phyloP scores from a whole-genome alignment of 805 yeast species.

The Hanseniaspora singularis region DNA sequence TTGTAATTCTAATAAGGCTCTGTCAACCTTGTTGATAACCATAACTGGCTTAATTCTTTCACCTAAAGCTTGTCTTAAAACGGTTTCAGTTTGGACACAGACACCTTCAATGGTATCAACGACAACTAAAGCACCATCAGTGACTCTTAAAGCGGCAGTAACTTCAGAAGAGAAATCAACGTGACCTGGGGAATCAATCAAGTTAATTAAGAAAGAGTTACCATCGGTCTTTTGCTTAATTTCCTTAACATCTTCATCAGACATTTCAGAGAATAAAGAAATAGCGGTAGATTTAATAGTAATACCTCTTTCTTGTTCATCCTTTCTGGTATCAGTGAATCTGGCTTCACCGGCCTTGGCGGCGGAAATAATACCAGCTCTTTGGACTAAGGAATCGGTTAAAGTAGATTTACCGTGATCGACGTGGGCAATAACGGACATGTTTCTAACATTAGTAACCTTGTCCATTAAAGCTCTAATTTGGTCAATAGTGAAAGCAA shows the following conservation, averaged over 20 bases:
- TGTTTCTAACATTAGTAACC: slow-evolving; percentile 99
- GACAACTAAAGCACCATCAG: slow-evolving; percentile 99
- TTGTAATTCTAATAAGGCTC: slow-evolving; percentile 98
- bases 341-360: slow-evolving; percentile 99
- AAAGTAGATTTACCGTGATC: slow-evolving; percentile 99
- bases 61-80: slow-evolving; percentile 95
- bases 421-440: slow-evolving; percentile 99
- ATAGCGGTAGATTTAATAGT: slow-evolving; percentile 98
- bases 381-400: slow-evolving; percentile 98
- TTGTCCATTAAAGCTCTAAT: slow-evolving; percentile 99
- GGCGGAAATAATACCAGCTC: slow-evolving; percentile 98
- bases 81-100: slow-evolving; percentile 99
- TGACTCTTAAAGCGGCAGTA: slow-evolving; percentile 98
- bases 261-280: slow-evolving; percentile 82
- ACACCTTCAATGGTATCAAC: slow-evolving; percentile 99
- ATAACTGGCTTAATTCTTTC: slow-evolving; percentile 99
- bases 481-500: slow-evolving; percentile 62
- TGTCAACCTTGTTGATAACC: slow-evolving; percentile 96
- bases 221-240: slow-evolving; percentile 83
- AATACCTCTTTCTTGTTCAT: slow-evolving; percentile 99
- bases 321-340: slow-evolving; percentile 99
- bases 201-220: slow-evolving; percentile 89
- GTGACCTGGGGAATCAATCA: slow-evolving; percentile 99
- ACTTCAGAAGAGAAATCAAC: slow-evolving; percentile 99
- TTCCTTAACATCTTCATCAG: slow-evolving; percentile 67